A percentile compares a stretch with the other conserved stretches of the same genome.
These are phyloP conservation scores for Hirsutella minnesotensis DNA, from an alignment of 2,329 filamentous ascomycete species.

Conservation along the genomic window DNA sequence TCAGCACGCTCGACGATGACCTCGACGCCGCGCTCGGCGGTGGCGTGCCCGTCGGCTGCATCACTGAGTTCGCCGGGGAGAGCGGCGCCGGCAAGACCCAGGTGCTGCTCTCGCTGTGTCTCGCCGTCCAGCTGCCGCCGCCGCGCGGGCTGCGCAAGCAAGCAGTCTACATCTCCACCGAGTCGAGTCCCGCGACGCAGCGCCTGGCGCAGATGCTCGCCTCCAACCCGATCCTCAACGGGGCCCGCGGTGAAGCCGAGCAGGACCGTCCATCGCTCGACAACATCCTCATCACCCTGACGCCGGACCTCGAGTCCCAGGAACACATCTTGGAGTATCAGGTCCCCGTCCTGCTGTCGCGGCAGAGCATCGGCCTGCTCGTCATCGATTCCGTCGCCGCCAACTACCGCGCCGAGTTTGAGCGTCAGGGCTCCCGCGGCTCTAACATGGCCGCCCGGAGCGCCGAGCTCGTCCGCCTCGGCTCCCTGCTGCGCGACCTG, in stretches of 20 bases:
- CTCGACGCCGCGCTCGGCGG: slow-evolving; percentile 64
- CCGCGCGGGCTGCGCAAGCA: slow-evolving; percentile 59
- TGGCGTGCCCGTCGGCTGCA: slow-evolving; percentile 66
- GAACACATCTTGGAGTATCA: slow-evolving; percentile 92
- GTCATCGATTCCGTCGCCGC: slow-evolving; percentile 87
- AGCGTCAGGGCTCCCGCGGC: slow-evolving; percentile 37
- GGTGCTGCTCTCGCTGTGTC: slow-evolving; percentile 72
- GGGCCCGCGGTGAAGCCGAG: slow-evolving; percentile 3
- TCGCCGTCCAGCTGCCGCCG: slow-evolving; percentile 70
- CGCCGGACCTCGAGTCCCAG: slow-evolving; percentile 84
- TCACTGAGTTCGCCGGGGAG: slow-evolving; percentile 87
- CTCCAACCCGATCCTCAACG: slow-evolving; percentile 46
- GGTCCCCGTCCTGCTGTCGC: slow-evolving; percentile 70
- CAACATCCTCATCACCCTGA: slow-evolving; percentile 67
- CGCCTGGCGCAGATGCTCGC: slow-evolving; percentile 71
- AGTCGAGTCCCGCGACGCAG: slow-evolving; percentile 70
- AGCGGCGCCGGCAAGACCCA: slow-evolving; percentile 94
- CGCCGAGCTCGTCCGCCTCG: slow-evolving; percentile 64
- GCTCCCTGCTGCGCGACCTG: slow-evolving; percentile 62
- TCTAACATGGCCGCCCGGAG: slow-evolving; percentile 63
- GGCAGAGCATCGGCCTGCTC: slow-evolving; percentile 68
- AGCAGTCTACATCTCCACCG: slow-evolving; percentile 91
- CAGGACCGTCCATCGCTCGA: slow-evolving; percentile 49
- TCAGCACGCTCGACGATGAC: slow-evolving; percentile 68
- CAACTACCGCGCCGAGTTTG: slow-evolving; percentile 89